Evolutionary conservation across 805 yeast genomes (phyloP).

Genomic region (Hanseniaspora meyeri): DNA sequence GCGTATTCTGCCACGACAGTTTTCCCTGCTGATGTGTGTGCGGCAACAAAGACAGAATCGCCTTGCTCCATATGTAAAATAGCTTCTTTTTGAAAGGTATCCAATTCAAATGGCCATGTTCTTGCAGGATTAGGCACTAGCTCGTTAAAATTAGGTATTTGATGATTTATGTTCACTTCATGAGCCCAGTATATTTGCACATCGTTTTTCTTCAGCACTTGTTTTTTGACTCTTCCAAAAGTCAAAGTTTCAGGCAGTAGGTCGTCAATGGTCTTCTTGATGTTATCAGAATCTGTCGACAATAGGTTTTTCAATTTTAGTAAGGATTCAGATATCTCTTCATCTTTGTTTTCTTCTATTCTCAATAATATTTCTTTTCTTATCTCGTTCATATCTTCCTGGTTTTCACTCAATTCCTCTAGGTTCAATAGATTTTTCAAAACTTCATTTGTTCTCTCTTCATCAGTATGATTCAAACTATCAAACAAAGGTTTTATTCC

Average conservation of each 20-base stretch:
- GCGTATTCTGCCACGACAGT: slow-evolving; percentile 98
- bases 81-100: slow-evolving; percentile 93
- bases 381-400: slow-evolving; percentile 26
- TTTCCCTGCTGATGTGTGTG: slow-evolving; percentile 97
- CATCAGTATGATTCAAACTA: slow-evolving; percentile 14
- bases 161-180: slow-evolving; percentile 72
- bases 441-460: slow-evolving; percentile 19
- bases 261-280: slow-evolving; percentile 30
- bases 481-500: slow-evolving; percentile 38
- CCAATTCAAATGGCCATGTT: slow-evolving; percentile 88
- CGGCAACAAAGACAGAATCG: slow-evolving; percentile 96
- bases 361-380: slow-evolving; percentile 5
- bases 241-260: slow-evolving; percentile 40
- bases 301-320: slow-evolving; percentile 11
- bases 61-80: slow-evolving; percentile 93
- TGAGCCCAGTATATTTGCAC: slow-evolving; percentile 80
- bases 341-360: slow-evolving; percentile 12
- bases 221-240: slow-evolving; percentile 31
- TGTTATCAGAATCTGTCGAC: slow-evolving; percentile 10
- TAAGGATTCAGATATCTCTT: slow-evolving; percentile 9
- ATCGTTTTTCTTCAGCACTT: slow-evolving; percentile 10
- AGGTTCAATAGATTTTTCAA: slow-evolving; percentile 16
- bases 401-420: slow-evolving; percentile 26
- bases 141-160: slow-evolving; percentile 72
- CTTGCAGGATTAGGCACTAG: slow-evolving; percentile 88